Base-by-base conservation (phyloP, 192 early-diverging fungal species). In the Backusella tarrabulga region DNA sequence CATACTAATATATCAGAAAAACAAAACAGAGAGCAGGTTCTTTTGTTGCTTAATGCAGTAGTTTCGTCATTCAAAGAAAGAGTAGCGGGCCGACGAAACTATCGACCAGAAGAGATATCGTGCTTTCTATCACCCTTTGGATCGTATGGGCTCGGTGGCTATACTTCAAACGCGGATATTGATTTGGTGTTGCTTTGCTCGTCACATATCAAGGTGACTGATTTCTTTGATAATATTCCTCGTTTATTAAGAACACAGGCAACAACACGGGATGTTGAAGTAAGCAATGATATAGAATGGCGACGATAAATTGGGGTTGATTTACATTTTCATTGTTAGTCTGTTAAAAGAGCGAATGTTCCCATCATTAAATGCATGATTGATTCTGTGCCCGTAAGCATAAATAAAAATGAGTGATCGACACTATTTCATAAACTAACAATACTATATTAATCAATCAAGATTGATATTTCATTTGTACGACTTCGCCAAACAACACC, bases 381-480 rank as follows among this genome's bases (percentile, higher is more conserved):
- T 34, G 74, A 82, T 23, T 71, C 73, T 2, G 50, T 82, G 7
- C 34, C 63, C 21, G 76, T 74, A 75, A 54, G 73, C 35, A 17
- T 1, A 8, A 35, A 19, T 14, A 41, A 14, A 0, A 15, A 34
- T 15, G 5, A 23, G 32, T 15, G 23, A n/a, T 6, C 6, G 34
- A 44, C 36, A 40, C 4, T 15, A 17, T 54, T 21, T 40, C 71
- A 34, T 36, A n/a, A 29, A 46, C 12, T n/a, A 42, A 68, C 54
- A 41, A 29, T 40, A 66, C 40, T 12, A 42, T 8, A 71, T 14
- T 0, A 12, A 40, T 11, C 38, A 40, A 40, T 12, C 38, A 40
- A 79, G 78, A 66, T 75, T 52, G 80, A 82, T 34, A 82, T 82
- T 34, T 82, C 80, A 21, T 82, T 77, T 82, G 80, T 75, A 15